A percentile compares a stretch with the other conserved stretches of the same genome.
phyloP scores from a whole-genome alignment of 106 monocot genomes.

The Apostasia shenzhenica region DNA sequence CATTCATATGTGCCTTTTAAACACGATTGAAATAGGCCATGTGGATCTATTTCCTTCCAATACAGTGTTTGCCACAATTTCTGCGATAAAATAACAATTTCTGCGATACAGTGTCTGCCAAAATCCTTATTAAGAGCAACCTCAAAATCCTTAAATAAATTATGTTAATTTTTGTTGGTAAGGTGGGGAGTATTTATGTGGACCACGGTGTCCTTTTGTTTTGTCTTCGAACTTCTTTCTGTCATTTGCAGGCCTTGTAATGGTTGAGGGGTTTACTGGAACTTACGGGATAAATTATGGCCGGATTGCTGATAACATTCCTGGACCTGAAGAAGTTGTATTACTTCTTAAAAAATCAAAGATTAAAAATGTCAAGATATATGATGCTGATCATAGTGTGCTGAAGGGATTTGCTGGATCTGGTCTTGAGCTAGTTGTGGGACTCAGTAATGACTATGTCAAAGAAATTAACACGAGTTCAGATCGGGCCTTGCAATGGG shows the following conservation, averaged over 20 bases:
- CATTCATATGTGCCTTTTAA: no score
- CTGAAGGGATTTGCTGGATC: constrained; percentile 74
- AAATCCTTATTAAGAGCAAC: neutral
- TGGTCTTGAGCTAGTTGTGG: constrained; percentile 59
- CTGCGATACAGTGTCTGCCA: no score
- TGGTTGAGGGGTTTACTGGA: constrained; percentile 60
- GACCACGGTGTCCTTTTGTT: neutral
- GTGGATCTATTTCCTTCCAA: no score
- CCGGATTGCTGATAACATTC: constrained; percentile 74
- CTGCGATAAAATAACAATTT: no score
- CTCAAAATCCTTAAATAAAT: neutral
- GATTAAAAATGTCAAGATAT: constrained; percentile 84
- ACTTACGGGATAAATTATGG: constrained; percentile 91
- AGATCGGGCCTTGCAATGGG: constrained; percentile 57
- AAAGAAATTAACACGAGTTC: constrained; percentile 58
- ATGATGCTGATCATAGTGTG: constrained; percentile 66
- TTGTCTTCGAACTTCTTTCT: neutral
- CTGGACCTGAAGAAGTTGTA: constrained; percentile 64
- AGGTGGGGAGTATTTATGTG: no score
- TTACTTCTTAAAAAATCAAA: constrained; percentile 60
- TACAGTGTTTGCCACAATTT: no score
- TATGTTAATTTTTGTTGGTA: neutral
- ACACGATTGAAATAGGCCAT: no score
- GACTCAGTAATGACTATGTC: constrained; percentile 44
- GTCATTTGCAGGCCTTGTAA: constrained; percentile 24